Evolutionary conservation across 192 early-diverging fungal genomes (phyloP).

Genomic region (Podila clonocystis): DNA sequence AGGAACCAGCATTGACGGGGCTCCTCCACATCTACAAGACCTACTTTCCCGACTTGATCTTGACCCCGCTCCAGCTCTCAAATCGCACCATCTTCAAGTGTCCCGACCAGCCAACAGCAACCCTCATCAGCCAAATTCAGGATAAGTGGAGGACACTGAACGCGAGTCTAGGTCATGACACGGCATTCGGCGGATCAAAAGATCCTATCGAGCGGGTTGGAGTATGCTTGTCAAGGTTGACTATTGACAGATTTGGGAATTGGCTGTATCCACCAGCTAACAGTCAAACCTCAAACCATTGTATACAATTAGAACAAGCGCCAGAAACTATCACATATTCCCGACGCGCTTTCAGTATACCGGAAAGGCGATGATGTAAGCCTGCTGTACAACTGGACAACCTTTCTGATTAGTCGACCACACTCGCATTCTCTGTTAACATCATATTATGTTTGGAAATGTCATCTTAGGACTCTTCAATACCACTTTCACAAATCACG

Average conservation of each 20-base stretch:
- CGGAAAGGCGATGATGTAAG: conserved; percentile 36
- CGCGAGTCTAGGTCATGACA: background rate
- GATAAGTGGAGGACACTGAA: conserved; percentile 43
- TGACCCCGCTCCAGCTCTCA: conserved; percentile 33
- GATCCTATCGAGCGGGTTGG: conserved; percentile 19
- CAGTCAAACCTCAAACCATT: background rate
- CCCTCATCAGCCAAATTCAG: conserved; percentile 37
- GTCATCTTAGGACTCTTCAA: conserved; percentile 20
- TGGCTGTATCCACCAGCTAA: background rate
- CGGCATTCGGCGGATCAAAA: conserved; percentile 31
- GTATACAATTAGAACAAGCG: conserved; percentile 32
- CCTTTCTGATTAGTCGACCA: background rate
- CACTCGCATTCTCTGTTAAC: no score
- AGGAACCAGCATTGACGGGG: conserved; percentile 54
- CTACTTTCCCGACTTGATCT: conserved; percentile 56
- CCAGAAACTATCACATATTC: conserved; percentile 55
- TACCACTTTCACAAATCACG: conserved; percentile 53
- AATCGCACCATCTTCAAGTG: conserved; percentile 54
- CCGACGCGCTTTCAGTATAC: conserved; percentile 42
- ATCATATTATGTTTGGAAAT: no score
- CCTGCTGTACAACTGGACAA: background rate
- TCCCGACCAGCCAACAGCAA: conserved; percentile 46
- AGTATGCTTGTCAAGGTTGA: background rate
- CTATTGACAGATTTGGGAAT: background rate
- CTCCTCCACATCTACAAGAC: conserved; percentile 59